Evolutionary conservation across 2,329 filamentous ascomycete genomes (phyloP).

Genomic region (Aspergillus nomiae): DNA sequence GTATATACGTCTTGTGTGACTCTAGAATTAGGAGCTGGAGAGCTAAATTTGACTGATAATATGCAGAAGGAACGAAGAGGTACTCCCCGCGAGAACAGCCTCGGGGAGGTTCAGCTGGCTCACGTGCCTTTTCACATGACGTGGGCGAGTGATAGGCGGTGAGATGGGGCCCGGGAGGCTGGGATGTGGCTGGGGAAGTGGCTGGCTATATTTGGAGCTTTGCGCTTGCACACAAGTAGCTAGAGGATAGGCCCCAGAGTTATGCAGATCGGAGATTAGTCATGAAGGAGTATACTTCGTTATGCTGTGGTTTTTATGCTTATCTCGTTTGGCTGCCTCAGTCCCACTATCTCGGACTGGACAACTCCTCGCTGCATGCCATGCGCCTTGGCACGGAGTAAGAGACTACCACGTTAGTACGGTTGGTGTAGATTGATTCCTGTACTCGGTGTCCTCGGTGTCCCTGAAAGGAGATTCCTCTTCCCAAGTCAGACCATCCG

Average conservation of each 20-base stretch:
- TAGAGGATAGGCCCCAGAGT: background rate
- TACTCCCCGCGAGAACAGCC: background rate
- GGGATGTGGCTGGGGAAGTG: constrained; percentile 6
- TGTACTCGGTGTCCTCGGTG: background rate
- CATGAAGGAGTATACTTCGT: background rate
- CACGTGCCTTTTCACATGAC: constrained; percentile 20
- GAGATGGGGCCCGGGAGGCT: constrained; percentile 1
- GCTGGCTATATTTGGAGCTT: background rate
- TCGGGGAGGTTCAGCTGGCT: background rate
- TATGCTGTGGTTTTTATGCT: background rate
- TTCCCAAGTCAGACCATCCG: background rate
- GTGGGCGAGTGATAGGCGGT: constrained; percentile 14
- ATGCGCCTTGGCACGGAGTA: background rate
- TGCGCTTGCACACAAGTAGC: background rate
- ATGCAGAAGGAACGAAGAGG: background rate
- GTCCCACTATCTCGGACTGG: background rate
- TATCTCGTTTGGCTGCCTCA: background rate
- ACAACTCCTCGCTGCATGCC: background rate
- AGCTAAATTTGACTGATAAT: constrained; percentile 2
- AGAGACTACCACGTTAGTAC: background rate
- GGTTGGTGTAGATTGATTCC: background rate
- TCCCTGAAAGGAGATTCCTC: background rate
- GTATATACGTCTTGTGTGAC: background rate
- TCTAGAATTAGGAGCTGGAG: background rate
- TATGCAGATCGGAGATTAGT: background rate